phyloP scores from a whole-genome alignment of 352 stramenopile genomes.

The Poterioochromonas sp. region DNA sequence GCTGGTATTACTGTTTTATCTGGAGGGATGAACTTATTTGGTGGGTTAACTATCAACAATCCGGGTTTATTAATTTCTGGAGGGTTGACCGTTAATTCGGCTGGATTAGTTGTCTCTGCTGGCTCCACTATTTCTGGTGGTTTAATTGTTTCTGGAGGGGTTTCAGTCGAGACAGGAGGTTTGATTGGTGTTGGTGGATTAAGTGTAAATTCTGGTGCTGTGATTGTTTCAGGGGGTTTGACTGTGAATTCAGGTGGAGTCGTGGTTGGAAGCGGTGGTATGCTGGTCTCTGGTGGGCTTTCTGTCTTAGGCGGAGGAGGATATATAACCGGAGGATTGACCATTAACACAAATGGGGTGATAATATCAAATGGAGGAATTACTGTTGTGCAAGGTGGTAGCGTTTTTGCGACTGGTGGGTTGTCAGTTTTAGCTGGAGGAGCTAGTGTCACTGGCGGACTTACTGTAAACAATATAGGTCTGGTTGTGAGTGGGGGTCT shows the following conservation, averaged over 20 bases:
- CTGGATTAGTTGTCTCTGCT: not conserved
- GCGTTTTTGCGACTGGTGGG: not conserved
- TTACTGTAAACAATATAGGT: not conserved
- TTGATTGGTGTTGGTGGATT: slow-evolving; percentile 6
- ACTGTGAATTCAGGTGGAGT: not conserved
- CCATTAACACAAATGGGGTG: not conserved
- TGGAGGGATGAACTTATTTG: not conserved
- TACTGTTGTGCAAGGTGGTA: not conserved
- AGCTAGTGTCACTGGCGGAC: slow-evolving; percentile 3
- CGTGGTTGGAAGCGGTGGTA: not conserved
- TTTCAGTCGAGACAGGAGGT: not conserved
- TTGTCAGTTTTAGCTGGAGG: not conserved
- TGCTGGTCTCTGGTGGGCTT: not conserved
- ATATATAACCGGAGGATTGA: not conserved
- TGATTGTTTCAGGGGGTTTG: not conserved
- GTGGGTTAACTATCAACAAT: not conserved
- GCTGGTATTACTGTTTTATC: not conserved
- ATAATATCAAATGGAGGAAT: not conserved
- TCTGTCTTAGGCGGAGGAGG: not conserved
- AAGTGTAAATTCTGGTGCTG: not conserved
- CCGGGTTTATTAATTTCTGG: not conserved
- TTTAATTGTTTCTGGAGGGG: not conserved
- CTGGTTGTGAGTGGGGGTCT: not conserved
- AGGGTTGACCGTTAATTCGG: not conserved
- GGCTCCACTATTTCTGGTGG: not conserved